Evolutionary conservation across 306 rosid species (phyloP).

Genomic region (Psophocarpus tetragonolobus): DNA sequence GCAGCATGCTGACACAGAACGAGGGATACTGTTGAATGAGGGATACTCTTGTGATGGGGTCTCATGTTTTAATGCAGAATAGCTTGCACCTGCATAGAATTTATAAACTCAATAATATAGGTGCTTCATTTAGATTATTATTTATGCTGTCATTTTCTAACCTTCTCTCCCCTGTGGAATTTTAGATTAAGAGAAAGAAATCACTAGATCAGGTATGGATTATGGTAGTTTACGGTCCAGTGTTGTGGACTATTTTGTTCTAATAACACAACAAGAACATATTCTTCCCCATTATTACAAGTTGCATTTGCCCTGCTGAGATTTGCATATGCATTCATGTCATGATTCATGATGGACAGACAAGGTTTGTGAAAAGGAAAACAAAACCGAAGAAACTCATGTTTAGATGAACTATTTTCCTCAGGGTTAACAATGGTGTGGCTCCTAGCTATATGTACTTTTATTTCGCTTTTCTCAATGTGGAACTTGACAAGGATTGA

Average conservation of each 20-base stretch:
- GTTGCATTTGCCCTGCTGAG: conserved; percentile 6
- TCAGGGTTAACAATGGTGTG: conserved; percentile 72
- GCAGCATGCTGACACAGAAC: conserved; percentile 24
- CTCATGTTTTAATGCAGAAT: conserved; percentile 11
- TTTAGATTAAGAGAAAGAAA: not conserved
- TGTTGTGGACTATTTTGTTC: not conserved
- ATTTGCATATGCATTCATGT: not conserved
- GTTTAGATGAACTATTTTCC: conserved; percentile 20
- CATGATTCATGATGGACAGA: not conserved
- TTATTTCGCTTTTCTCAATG: conserved; percentile 84
- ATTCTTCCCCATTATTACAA: not conserved
- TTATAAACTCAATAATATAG: not conserved
- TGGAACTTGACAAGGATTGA: conserved; percentile 98
- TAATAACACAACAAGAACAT: not conserved
- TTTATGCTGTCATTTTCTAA: not conserved
- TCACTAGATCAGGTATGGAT: not conserved
- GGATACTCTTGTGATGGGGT: not conserved
- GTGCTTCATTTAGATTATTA: not conserved
- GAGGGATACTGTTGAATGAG: not conserved
- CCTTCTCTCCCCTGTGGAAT: not conserved
- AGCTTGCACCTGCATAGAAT: not conserved
- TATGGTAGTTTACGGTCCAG: not conserved
- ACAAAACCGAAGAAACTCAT: not conserved
- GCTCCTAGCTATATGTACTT: conserved; percentile 63
- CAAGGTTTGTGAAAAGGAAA: not conserved